A percentile compares a stretch with the other conserved stretches of the same genome.
Evolutionary conservation across 495 filamentous ascomycete species (phyloP).

Genomic region (Tetracladium setigerum): DNA sequence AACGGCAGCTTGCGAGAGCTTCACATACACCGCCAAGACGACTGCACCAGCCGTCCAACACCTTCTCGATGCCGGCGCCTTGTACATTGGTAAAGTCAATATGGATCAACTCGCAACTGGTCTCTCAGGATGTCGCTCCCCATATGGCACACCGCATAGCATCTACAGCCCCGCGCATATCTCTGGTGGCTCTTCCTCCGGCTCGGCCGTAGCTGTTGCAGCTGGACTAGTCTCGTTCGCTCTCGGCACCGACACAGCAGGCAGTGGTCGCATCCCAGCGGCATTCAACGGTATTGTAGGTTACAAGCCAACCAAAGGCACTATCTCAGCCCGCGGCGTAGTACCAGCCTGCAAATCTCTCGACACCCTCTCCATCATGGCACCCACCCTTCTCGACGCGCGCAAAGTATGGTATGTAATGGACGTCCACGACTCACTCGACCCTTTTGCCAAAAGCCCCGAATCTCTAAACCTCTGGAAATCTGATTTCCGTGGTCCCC

Average conservation of each 20-base stretch:
- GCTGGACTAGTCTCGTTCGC: constrained; percentile 52
- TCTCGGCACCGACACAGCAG: constrained; percentile 61
- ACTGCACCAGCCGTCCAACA: constrained; percentile 29
- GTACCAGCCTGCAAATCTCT: constrained; percentile 54
- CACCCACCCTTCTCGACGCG: constrained; percentile 46
- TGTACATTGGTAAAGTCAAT: constrained; percentile 61
- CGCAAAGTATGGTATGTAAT: constrained; percentile 48
- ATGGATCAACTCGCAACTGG: constrained; percentile 65
- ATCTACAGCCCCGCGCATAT: constrained; percentile 48
- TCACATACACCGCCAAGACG: constrained; percentile 39
- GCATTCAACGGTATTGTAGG: constrained; percentile 59
- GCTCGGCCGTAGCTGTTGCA: constrained; percentile 49
- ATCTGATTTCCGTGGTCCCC: constrained; percentile 34
- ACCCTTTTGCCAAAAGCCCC: constrained; percentile 47
- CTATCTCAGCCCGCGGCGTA: constrained; percentile 50
- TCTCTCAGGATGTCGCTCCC: constrained; percentile 50
- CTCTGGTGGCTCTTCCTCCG: constrained; percentile 57
- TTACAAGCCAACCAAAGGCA: constrained; percentile 61
- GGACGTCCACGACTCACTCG: constrained; percentile 43
- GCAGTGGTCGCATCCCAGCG: constrained; percentile 53
- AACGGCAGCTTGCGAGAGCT: constrained; percentile 50
- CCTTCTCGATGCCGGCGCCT: constrained; percentile 41
- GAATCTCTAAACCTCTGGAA: constrained; percentile 29
- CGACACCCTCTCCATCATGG: constrained; percentile 54
- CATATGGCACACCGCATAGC: constrained; percentile 47